Evolutionary conservation across 495 filamentous ascomycete genomes (phyloP), one percentile per base, ranked within the genome.

Genomic region (Pyrenula massariospora): DNA sequence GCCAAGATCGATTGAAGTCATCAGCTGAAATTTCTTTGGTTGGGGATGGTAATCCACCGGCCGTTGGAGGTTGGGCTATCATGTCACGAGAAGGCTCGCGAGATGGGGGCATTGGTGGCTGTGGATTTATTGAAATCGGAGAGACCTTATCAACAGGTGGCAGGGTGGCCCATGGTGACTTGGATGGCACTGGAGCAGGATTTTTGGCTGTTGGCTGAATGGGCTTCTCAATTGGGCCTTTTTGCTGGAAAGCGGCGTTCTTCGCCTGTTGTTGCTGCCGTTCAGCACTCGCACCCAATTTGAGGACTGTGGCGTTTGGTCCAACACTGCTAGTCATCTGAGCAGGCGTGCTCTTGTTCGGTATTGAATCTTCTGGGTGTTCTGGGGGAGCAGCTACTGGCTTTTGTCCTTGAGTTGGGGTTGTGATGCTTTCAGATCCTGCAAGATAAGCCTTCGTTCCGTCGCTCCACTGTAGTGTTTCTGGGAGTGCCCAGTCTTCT

Each of bases 391-490:
- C 51, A 31, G 57, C n/a, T 12, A 51, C 25, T 22, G 42, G 54
- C 19, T 62, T 59, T 19, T 25, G 20, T 62, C 57, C 15, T 50
- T 25, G 25, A 20, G 8, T 31, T 19, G 68, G 61, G 10, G 59
- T 47, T 20, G 47, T 58, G 10, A 64, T 59, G 53, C 82, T 78
- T 42, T 87, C 81, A 25, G 76, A 66, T 49, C 86, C 81, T 12
- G 84, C 83, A 10, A 95, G 76, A 42, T 83, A 86, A 55, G 91
- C 88, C 72, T 97, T 96, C 12, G 91, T 97, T 25, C 91, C 92
- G 68, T 99, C 93, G 60, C 86, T 90, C 93, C 93, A 99, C 60
- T 95, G 89, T 58, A 97, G 95, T 5, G 87, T 85, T 59, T 97
- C 91, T 0, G 93, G 94, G 15, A 42, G 31, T 2, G 87, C 90